Conservation (phyloP, 257 asterid genomes). For the Scutellaria galericulata region DNA sequence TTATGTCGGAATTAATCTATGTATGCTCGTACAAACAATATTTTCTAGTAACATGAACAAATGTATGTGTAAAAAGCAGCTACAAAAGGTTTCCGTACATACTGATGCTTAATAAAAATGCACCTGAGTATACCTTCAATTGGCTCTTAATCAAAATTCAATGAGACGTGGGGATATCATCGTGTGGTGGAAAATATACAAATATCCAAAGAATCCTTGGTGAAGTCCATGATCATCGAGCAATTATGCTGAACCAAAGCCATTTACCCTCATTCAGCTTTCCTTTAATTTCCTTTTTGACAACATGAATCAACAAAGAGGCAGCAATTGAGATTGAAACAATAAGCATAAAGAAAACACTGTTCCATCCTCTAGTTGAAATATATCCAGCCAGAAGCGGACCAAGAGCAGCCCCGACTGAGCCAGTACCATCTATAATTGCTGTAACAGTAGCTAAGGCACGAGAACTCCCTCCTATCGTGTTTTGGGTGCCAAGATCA, state of each 20-base stretch:
- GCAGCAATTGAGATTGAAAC: slow-evolving; percentile 60
- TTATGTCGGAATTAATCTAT: slow-evolving; percentile 11
- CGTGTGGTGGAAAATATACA: slow-evolving; percentile 19
- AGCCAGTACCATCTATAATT: slow-evolving; percentile 95
- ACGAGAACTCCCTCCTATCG: slow-evolving; percentile 66
- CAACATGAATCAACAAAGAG: slow-evolving; percentile 63
- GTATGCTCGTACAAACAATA: slow-evolving; percentile 22
- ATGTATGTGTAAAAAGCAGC: slow-evolving; percentile 20
- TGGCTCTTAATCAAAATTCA: slow-evolving; percentile 14
- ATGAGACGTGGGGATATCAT: not conserved
- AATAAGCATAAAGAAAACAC: slow-evolving; percentile 79
- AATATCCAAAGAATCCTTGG: slow-evolving; percentile 1
- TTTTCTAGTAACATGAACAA: slow-evolving; percentile 2
- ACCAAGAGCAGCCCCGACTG: slow-evolving; percentile 92
- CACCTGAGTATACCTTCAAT: slow-evolving; percentile 27
- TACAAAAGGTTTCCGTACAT: slow-evolving; percentile 21
- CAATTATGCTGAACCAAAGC: slow-evolving; percentile 56
- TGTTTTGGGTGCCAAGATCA: slow-evolving; percentile 86
- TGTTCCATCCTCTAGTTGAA: slow-evolving; percentile 91
- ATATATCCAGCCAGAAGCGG: slow-evolving; percentile 97
- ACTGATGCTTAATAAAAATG: slow-evolving; percentile 30
- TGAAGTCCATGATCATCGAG: slow-evolving; percentile 26
- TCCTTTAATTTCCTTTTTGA: slow-evolving; percentile 60
- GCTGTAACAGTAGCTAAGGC: slow-evolving; percentile 94
- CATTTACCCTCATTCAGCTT: slow-evolving; percentile 77